Evolutionary conservation across 768 basidiomycete species (phyloP), one percentile per base, ranked within the genome.

Genomic region (Antrodiella citrinella): DNA sequence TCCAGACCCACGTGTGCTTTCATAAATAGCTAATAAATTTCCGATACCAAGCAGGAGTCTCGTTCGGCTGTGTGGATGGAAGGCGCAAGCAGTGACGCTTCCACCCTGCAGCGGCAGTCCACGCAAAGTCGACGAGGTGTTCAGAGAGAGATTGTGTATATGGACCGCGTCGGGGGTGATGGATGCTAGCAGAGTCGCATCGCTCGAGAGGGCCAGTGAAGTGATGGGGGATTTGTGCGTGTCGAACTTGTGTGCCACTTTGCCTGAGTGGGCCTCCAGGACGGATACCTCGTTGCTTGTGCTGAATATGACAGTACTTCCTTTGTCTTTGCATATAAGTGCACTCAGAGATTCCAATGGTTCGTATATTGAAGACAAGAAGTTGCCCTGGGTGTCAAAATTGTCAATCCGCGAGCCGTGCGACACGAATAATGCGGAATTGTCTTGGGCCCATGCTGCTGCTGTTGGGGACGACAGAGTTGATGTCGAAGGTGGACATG

Each of bases 21-120:
- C 86, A 51, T 81, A 90, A 18, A 86, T 68, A 18, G 78, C 55
- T 2, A 90, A 53, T 40, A 78, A 74, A 41, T 68, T 68, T 0
- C 76, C 78, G 15, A 72, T 59, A 2, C 73, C 74, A 3, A 89
- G 65, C 2, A 89, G 65, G 18, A 89, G 69, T 41, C 74, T 71
- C 4, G 78, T 79, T n/a, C 77, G 77, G 1, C 72, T 66, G 60
- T 86, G 81, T 10, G 74, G 71, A 57, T 86, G 84, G 55, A 88
- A 88, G 22, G 68, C 62, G 50, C 81, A 80, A 12, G 75, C 69
- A 0, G 65, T 69, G 39, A 81, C 67, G 1, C 4, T 26, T 0
- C 52, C 56, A 18, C 51, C 12, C 7, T 15, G 7, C 7, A 35
- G 7, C 1, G 76, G 70, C 2, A 84, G 63, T 0, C 83, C 82